Evolutionary conservation across 805 yeast species (phyloP).

Genomic region (Brettanomyces custersianus): DNA sequence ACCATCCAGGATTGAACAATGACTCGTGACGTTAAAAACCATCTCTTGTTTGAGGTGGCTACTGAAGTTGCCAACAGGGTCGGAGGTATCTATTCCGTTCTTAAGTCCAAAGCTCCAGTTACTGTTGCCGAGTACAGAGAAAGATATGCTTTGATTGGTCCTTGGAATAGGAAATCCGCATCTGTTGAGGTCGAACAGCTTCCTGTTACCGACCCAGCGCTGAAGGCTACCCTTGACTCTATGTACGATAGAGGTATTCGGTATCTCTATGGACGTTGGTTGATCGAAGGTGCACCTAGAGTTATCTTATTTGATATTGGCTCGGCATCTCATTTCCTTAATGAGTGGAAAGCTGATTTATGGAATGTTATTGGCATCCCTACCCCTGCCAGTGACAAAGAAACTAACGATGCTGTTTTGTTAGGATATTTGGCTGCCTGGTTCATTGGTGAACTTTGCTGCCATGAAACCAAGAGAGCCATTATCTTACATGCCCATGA

Average conservation of each 20-base stretch:
- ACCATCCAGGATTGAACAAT: constrained; percentile 30
- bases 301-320: constrained; percentile 81
- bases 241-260: constrained; percentile 78
- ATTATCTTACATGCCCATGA: constrained; percentile 94
- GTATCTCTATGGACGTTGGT: constrained; percentile 90
- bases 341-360: constrained; percentile 91
- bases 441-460: constrained; percentile 93
- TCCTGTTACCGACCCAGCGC: constrained; percentile 34
- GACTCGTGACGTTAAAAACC: constrained; percentile 83
- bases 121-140: constrained; percentile 89
- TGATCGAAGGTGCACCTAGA: constrained; percentile 95
- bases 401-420: constrained; percentile 86
- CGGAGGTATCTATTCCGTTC: constrained; percentile 95
- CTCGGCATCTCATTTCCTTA: constrained; percentile 58
- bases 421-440: constrained; percentile 93
- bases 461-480: constrained; percentile 75
- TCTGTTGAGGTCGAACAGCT: constrained; percentile 77
- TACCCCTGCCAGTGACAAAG: constrained; percentile 79
- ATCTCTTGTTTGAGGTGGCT: constrained; percentile 85
- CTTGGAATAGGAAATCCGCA: constrained; percentile 65
- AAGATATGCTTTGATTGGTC: constrained; percentile 82
- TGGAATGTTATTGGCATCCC: constrained; percentile 93
- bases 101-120: constrained; percentile 93
- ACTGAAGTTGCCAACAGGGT: constrained; percentile 97
- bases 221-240: constrained; percentile 58